Base-by-base conservation (phyloP, 495 filamentous ascomycete species). In the Astrocystis sublimbata region DNA sequence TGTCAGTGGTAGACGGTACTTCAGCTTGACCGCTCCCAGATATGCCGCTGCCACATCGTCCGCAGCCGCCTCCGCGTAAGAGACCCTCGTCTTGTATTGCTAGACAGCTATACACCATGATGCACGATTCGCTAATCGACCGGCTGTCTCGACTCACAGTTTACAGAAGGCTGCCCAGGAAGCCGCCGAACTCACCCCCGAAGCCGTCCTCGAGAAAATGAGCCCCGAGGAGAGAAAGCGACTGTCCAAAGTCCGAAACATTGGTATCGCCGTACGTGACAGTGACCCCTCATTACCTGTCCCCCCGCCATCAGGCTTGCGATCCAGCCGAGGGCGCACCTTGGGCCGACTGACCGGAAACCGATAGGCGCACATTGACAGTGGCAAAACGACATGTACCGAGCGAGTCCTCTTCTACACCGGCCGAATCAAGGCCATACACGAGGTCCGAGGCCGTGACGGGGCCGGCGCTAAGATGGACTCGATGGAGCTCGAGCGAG, bases 351-450 rank as follows among this genome's bases (percentile, higher is more conserved):
- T 8, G 38, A 30, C 47, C 9, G 4, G 74, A 64, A 62, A 63
- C 46, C 36, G n/a, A 30, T 71, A 96, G 90, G 94, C 96, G 68
- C 96, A 99, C 71, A 99, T 99, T 74, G 96, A 99, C 80, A 96
- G 91, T 74, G 96, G 96, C 64, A 99, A 99, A 76, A 99, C 96
- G 24, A 99, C 96, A 35, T 90, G 86, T 66, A 98, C 93, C 58
- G 96, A 99, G 75, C 90, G 96, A 69, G 92, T 99, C 53, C 90
- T 99, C 61, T 99, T 92, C 83, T 99, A 99, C 76, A 99, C 96
- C 30, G 96, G 96, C 61, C 88, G 94, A 71, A 96, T 96, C 78
- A 93, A 93, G 72, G 85, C 92, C 5, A 98, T 99, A 66, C 96
- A 99, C 77, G 96, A 99, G 78, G 96, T 99, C 31, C 86, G 96